Conservation (phyloP, 164 flowering plant species). For the Liriodendron chinense region DNA sequence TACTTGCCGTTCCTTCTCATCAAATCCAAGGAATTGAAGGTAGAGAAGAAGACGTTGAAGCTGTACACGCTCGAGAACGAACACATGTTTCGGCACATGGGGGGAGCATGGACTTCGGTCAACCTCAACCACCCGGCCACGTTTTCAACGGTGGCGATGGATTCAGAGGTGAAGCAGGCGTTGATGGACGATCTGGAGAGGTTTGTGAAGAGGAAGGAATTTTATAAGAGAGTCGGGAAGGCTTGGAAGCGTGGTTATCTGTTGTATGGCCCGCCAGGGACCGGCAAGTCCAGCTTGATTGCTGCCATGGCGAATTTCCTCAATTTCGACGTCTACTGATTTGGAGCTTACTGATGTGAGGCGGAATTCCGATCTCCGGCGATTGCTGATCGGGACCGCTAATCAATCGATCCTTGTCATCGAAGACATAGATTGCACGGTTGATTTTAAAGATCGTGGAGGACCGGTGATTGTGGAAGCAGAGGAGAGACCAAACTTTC, state of each 20-base stretch:
- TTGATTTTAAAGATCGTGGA: slow-evolving; percentile 27
- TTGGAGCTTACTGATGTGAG: slow-evolving; percentile 49
- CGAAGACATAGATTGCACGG: slow-evolving; percentile 55
- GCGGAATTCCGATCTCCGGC: slow-evolving; percentile 49
- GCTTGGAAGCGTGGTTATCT: slow-evolving; percentile 78
- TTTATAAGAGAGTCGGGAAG: slow-evolving; percentile 54
- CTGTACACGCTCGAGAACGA: slow-evolving; percentile 23
- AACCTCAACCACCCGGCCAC: slow-evolving; percentile 54
- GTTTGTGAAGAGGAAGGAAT: slow-evolving; percentile 45
- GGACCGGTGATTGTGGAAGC: not conserved
- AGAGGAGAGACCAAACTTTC: not conserved
- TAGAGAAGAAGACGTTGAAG: slow-evolving; percentile 29
- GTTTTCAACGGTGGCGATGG: slow-evolving; percentile 65
- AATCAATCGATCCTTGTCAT: slow-evolving; percentile 56
- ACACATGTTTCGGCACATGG: not conserved
- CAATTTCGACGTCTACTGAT: slow-evolving; percentile 55
- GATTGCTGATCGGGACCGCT: slow-evolving; percentile 36
- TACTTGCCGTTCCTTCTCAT: slow-evolving; percentile 37
- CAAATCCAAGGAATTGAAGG: slow-evolving; percentile 21
- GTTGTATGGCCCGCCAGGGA: slow-evolving; percentile 71
- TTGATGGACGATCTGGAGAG: slow-evolving; percentile 52
- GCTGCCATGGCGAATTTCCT: slow-evolving; percentile 77
- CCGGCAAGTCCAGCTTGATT: slow-evolving; percentile 71
- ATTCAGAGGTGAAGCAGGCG: slow-evolving; percentile 32
- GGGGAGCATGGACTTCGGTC: slow-evolving; percentile 17